Conservation (phyloP, 257 asterid genomes). For the Nicotiana otophora region DNA sequence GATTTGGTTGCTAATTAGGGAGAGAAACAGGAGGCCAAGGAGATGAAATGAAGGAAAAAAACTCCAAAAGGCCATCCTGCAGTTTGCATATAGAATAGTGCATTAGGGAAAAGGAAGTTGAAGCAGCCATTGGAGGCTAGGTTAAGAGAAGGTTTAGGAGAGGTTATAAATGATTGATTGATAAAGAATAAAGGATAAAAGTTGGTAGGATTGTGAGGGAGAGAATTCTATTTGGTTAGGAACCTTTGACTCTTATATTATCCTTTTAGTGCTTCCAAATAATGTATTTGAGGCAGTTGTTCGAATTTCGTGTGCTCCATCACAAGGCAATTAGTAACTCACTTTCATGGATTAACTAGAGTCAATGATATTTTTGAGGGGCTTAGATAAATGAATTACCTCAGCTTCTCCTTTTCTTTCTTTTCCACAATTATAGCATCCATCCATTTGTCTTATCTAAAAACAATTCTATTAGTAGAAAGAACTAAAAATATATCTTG, state of each 20-base stretch:
- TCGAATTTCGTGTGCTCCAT: background rate
- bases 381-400: background rate
- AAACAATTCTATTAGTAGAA: background rate
- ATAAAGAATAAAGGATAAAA: constrained; percentile 23
- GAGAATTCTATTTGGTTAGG: constrained; percentile 24
- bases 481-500: background rate
- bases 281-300: no score
- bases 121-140: constrained; percentile 54
- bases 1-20: constrained; percentile 21
- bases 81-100: constrained; percentile 19
- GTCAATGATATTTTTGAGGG: background rate
- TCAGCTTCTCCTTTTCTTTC: background rate
- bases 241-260: background rate
- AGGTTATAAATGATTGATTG: constrained; percentile 32
- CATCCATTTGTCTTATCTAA: background rate
- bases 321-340: background rate
- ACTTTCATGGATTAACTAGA: background rate
- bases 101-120: constrained; percentile 19
- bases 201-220: constrained; percentile 39
- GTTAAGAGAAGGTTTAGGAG: constrained; percentile 47
- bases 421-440: background rate
- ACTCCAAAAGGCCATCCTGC: constrained; percentile 69
- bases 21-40: constrained; percentile 55
- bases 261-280: no score
- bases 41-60: constrained; percentile 14